Evolutionary conservation across 2,329 filamentous ascomycete genomes (phyloP).

Genomic region (Coniochaeta sp.): DNA sequence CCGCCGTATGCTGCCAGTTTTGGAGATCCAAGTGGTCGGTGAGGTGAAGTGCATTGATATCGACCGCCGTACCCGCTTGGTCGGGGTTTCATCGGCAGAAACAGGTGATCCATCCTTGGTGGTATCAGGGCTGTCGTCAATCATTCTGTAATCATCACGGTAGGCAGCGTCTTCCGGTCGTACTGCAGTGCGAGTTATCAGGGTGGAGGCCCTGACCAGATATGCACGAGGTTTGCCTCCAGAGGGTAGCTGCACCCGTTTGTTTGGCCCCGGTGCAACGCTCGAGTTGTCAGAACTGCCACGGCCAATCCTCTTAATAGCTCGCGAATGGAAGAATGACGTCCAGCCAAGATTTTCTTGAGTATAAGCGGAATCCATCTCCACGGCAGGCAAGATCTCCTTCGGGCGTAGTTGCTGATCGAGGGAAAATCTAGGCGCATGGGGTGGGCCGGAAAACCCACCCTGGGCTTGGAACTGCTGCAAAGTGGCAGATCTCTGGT

Average conservation of each 20-base stretch:
- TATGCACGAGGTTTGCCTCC: constrained; percentile 21
- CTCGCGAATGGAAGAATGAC: constrained; percentile 48
- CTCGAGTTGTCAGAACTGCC: constrained; percentile 19
- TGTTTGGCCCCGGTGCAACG: constrained; percentile 23
- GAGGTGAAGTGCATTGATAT: constrained; percentile 54
- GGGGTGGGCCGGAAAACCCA: constrained; percentile 9
- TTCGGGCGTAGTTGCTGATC: constrained; percentile 22
- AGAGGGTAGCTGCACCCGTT: constrained; percentile 16
- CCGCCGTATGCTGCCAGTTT: constrained; percentile 47
- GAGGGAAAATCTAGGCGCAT: constrained; percentile 20
- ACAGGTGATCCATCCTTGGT: not conserved
- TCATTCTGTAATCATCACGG: not conserved
- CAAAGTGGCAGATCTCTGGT: constrained; percentile 66
- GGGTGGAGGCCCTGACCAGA: constrained; percentile 24
- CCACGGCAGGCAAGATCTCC: constrained; percentile 9
- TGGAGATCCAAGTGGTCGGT: constrained; percentile 48
- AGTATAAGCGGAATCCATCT: constrained; percentile 7
- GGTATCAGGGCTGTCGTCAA: not conserved
- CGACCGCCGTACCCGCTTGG: constrained; percentile 41
- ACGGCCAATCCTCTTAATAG: constrained; percentile 19
- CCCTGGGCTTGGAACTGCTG: constrained; percentile 37
- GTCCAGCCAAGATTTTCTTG: constrained; percentile 30
- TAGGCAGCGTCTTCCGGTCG: constrained; percentile 12
- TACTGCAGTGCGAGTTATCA: constrained; percentile 13
- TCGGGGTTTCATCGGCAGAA: constrained; percentile 11